Conservation (phyloP, 345 rosid genomes). For the Garcia nutans region DNA sequence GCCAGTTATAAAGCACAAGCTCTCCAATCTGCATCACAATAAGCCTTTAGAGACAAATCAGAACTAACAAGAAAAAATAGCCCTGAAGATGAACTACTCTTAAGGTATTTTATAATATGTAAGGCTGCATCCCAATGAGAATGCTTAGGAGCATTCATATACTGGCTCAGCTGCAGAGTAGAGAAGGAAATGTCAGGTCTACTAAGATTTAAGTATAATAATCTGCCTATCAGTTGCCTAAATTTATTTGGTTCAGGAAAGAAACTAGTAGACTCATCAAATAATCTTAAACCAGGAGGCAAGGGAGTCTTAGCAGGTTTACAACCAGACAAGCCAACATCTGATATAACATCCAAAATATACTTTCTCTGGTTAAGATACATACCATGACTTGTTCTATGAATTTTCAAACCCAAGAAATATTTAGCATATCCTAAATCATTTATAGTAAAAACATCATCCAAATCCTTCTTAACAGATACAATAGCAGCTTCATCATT, state of each 20-base stretch:
- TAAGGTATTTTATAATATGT: neutral
- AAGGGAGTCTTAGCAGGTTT: too few species aligned
- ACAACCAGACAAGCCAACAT: too few species aligned
- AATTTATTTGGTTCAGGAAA: neutral
- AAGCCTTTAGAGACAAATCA: neutral
- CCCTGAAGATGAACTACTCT: neutral
- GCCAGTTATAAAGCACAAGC: neutral
- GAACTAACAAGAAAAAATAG: rapidly evolving
- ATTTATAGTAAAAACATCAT: too few species aligned
- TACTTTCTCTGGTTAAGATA: too few species aligned
- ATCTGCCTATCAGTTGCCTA: neutral
- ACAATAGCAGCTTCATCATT: too few species aligned
- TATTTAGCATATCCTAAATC: too few species aligned
- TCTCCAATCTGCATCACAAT: neutral
- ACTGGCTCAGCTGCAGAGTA: neutral
- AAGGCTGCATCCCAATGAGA: neutral
- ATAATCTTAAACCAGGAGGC: too few species aligned
- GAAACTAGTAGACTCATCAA: too few species aligned
- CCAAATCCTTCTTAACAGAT: too few species aligned
- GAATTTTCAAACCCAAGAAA: too few species aligned
- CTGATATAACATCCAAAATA: too few species aligned
- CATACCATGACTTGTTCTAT: too few species aligned
- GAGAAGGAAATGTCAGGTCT: neutral
- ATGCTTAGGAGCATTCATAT: neutral
- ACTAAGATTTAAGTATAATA: neutral